Percentiles rank a stretch among this genome's conserved stretches.
Conservation (phyloP, 2,329 filamentous ascomycete species). For the Arachnomyces sp. region DNA sequence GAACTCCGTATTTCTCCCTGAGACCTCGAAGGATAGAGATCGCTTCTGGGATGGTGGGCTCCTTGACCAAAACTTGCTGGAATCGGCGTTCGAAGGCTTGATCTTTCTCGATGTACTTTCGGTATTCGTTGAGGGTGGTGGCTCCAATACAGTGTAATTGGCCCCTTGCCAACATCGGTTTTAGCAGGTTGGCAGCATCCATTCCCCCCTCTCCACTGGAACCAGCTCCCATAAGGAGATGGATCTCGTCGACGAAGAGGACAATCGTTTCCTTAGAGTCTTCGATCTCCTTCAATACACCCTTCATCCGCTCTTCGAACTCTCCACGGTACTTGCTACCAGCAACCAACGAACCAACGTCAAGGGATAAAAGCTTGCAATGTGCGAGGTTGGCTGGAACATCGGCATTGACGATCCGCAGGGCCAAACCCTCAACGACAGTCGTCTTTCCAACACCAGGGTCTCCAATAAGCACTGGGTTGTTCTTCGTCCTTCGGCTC, state of each 20-base stretch:
- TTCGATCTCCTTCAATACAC: constrained; percentile 91
- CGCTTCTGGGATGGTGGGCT: constrained; percentile 79
- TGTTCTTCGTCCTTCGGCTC: constrained; percentile 93
- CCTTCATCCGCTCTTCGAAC: constrained; percentile 99
- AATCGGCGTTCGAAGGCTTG: constrained; percentile 96
- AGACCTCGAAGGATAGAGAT: constrained; percentile 96
- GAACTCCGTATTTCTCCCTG: constrained; percentile 96
- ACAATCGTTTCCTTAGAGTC: constrained; percentile 95
- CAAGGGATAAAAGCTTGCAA: constrained; percentile 88
- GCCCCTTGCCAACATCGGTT: constrained; percentile 94
- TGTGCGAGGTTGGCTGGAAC: constrained; percentile 90
- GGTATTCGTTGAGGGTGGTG: constrained; percentile 88
- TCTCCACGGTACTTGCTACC: constrained; percentile 98
- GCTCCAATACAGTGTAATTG: constrained; percentile 97
- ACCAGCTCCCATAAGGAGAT: constrained; percentile 95
- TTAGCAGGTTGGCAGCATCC: constrained; percentile 95
- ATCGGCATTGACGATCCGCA: constrained; percentile 92
- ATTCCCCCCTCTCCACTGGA: constrained; percentile 93
- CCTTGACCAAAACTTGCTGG: constrained; percentile 95
- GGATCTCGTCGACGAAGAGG: constrained; percentile 97
- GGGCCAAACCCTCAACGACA: constrained; percentile 89
- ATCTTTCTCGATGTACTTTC: constrained; percentile 99
- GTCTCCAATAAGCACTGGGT: constrained; percentile 94
- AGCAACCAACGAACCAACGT: constrained; percentile 89
- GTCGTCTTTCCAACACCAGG: constrained; percentile 98